A percentile compares a stretch with the other conserved stretches of the same genome.
phyloP scores from a whole-genome alignment of 257 asterid species.

The Vinca minor region DNA sequence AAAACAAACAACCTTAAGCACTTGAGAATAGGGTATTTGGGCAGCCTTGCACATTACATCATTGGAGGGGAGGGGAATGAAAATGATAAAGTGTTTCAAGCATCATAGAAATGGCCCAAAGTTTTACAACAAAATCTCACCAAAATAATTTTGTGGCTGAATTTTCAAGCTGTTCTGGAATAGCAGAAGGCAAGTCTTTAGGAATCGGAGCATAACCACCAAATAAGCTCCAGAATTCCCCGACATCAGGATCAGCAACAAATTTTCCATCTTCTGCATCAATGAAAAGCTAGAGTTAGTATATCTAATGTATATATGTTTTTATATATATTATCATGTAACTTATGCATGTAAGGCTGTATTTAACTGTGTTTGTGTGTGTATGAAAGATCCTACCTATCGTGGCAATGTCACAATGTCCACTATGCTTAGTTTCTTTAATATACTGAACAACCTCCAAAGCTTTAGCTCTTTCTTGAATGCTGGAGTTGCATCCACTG shows the following conservation, averaged over 20 bases:
- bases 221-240: conserved; percentile 84
- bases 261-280: conserved; percentile 74
- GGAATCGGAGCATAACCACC: conserved; percentile 98
- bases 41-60: not conserved
- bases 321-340: too few species aligned
- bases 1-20: too few species aligned
- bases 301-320: not conserved
- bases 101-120: not conserved
- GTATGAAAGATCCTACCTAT: conserved; percentile 36
- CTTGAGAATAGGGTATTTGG: not conserved
- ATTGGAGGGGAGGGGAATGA: not conserved
- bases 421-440: conserved; percentile 69
- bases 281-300: conserved; percentile 19
- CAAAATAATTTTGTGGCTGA: conserved; percentile 46
- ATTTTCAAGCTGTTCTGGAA: conserved; percentile 16
- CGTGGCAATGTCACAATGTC: conserved; percentile 73
- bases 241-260: conserved; percentile 75
- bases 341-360: not conserved
- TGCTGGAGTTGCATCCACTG: conserved; percentile 68
- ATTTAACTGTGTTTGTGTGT: not conserved
- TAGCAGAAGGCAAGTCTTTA: conserved; percentile 31
- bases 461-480: conserved; percentile 88
- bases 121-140: conserved; percentile 29
- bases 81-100: not conserved
- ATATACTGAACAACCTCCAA: conserved; percentile 84